Base-by-base conservation (phyloP, 768 basidiomycete species). In the Russula vinacea region DNA sequence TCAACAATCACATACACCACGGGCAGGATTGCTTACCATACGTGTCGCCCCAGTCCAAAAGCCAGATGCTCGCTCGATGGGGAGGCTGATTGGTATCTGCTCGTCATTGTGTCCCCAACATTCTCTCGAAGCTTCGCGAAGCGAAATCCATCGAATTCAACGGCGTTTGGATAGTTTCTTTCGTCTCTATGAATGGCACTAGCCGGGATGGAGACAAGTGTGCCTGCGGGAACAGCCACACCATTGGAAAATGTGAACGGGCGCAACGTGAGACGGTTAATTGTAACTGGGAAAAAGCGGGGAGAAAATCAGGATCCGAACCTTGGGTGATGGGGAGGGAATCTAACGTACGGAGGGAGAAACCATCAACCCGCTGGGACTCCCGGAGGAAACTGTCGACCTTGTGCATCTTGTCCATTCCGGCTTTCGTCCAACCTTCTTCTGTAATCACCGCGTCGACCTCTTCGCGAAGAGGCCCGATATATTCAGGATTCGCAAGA, bases 161-260 rank as follows among this genome's bases (percentile, higher is more conserved):
- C 68, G 0, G 84, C 72, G 56, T 80, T 74, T 22, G 71, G 64
- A 66, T 83, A 86, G 24, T 74, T 69, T 17, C 71, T 72, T n/a
- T 73, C 73, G 63, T 83, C 78, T 22, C 71, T 71, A 63, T 79
- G 78, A 70, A 76, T 71, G 24, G 74, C 65, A 29, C 65, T 57
- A 6, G 72, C 61, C 14, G 76, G 74, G 9, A 75, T 71, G 16
- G 71, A 68, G n/a, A 81, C 68, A 29, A 73, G 68, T 24, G 75
- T 76, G 59, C 81, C 82, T 5, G 67, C 67, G n/a, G 79, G 78
- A 50, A 77, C 64, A 40, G 68, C 71, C 42, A 74, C 73, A 47
- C 76, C 78, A 55, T 77, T 71, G 24, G 75, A 76, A 59, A 75
- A 70, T 7, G 67, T 72, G 65, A 68, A 70, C 47, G 73, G 72